Base-by-base conservation (phyloP, 2,329 filamentous ascomycete genomes). In the Colletotrichum navitas region DNA sequence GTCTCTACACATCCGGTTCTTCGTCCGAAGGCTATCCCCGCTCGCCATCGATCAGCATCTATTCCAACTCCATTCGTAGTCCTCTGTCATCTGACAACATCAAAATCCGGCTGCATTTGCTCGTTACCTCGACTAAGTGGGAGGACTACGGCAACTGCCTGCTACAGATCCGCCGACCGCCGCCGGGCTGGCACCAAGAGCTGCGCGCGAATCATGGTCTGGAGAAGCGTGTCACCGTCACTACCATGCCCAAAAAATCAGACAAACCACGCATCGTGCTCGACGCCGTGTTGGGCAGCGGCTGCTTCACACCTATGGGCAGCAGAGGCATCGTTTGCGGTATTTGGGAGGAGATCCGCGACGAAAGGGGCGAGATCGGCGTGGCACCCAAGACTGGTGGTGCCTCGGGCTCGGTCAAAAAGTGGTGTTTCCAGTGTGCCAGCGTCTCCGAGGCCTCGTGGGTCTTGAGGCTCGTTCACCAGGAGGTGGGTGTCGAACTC, bases 291-390 rank as follows among this genome's bases (percentile, higher is more conserved):
- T 85, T 98, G 1, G 92, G 92, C 14, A 94, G 94, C 78, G 93
- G 90, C 68, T 95, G 93, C 78, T 97, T 97, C 81, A 92, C 95
- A 75, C 86, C 93, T 24, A 90, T 97, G 72, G 95, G 94, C 6
- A 90, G 92, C 75, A 92, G 93, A 43, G 95, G 95, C 58, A 95
- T 98, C 76, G 93, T 96, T 1, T 91, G 97, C 67, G 95, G 93
- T 74, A 92, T 98, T 45, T 96, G 94, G 90, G 93, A 96, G 79
- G 91, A 94, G 74, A 84, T 92, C 75, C 90, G 90, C 60, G 88
- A 91, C 74, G 88, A 88, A 73, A 85, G 89, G 32, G 88, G 89
- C 32, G 84, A 86, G 51, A 83, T 86, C 14, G 88, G 87, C 34
- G 80, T 83, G 24, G 88, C 82, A 52, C 87, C 87, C 2, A 83